phyloP scores from a whole-genome alignment of 140 eudicot genomes.

The Erigeron philadelphicus region DNA sequence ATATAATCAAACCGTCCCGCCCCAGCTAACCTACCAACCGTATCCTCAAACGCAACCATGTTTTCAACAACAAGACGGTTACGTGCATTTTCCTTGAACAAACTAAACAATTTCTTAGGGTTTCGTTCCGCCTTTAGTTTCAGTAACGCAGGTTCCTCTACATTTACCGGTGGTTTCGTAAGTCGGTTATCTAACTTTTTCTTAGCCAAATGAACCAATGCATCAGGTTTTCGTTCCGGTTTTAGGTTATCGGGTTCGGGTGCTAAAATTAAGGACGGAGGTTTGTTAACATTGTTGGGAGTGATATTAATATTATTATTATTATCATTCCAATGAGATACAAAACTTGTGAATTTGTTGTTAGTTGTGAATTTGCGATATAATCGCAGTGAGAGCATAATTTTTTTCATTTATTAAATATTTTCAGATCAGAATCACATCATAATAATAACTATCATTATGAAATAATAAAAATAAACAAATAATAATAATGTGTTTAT shows the following conservation, averaged over 20 bases:
- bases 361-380: slow-evolving; percentile 45
- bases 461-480: not conserved
- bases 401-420: slow-evolving; percentile 16
- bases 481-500: not conserved
- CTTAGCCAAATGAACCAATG: too few species aligned
- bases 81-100: slow-evolving; percentile 71
- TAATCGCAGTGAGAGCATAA: slow-evolving; percentile 57
- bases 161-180: not conserved
- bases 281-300: slow-evolving; percentile 31
- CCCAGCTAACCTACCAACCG: slow-evolving; percentile 66
- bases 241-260: too few species aligned
- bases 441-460: not conserved
- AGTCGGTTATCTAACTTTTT: too few species aligned
- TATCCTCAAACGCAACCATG: slow-evolving; percentile 65
- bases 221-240: too few species aligned
- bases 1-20: slow-evolving; percentile 69
- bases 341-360: slow-evolving; percentile 23
- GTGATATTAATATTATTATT: not conserved
- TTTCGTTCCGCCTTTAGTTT: slow-evolving; percentile 67
- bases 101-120: slow-evolving; percentile 60
- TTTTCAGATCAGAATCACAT: slow-evolving; percentile 30
- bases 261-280: not conserved
- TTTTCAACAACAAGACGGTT: slow-evolving; percentile 60
- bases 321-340: slow-evolving; percentile 12
- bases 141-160: slow-evolving; percentile 59